phyloP scores from a whole-genome alignment of 192 early-diverging fungal genomes.

The Powellomyces hirtus region DNA sequence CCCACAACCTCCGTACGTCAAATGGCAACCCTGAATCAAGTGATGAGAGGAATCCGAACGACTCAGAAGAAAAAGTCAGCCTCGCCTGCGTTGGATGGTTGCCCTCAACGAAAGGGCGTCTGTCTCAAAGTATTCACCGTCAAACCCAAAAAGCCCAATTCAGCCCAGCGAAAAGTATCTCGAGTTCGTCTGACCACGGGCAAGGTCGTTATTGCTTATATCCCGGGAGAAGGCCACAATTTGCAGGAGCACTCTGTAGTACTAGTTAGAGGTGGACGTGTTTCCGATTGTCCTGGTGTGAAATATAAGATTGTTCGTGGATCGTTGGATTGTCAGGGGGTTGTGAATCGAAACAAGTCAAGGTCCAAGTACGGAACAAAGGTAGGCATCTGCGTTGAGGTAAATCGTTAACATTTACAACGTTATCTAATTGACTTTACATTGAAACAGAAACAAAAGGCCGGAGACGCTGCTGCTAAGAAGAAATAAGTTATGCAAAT shows the following conservation, averaged over 20 bases:
- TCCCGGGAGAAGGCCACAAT: constrained; percentile 98
- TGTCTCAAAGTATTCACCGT: constrained; percentile 93
- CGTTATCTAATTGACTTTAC: neutral
- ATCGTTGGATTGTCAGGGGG: constrained; percentile 92
- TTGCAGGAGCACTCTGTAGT: constrained; percentile 98
- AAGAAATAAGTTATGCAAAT: too few species aligned
- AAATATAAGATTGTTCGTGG: constrained; percentile 92
- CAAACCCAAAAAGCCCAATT: constrained; percentile 99
- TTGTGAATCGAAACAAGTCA: constrained; percentile 73
- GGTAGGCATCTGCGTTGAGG: constrained; percentile 34
- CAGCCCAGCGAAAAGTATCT: constrained; percentile 90
- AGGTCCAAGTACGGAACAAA: constrained; percentile 95
- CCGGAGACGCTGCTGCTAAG: neutral
- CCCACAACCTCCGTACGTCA: neutral
- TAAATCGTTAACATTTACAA: neutral
- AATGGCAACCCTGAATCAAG: constrained; percentile 87
- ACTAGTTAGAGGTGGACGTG: constrained; percentile 90
- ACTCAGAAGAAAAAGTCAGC: constrained; percentile 61
- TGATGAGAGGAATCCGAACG: constrained; percentile 83
- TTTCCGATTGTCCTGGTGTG: constrained; percentile 96
- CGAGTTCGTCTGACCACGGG: constrained; percentile 91
- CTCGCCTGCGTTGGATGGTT: constrained; percentile 79
- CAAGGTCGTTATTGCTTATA: constrained; percentile 90
- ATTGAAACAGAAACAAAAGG: neutral
- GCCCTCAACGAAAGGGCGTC: constrained; percentile 90